phyloP scores from a whole-genome alignment of 306 rosid genomes.

The Vigna unguiculata region DNA sequence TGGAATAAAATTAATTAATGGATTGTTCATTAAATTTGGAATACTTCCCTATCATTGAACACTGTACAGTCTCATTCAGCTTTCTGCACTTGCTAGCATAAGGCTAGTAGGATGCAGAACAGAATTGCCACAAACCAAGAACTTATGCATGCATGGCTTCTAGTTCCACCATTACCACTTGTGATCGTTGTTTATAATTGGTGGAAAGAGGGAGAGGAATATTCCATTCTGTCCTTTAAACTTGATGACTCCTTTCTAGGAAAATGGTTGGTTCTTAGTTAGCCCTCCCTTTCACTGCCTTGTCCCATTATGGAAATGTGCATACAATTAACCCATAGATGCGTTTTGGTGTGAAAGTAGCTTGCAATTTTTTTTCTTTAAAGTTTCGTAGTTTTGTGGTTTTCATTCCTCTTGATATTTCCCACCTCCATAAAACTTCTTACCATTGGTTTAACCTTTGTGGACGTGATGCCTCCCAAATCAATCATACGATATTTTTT shows the following conservation, averaged over 20 bases:
- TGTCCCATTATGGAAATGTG: constrained; percentile 39
- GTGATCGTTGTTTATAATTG: constrained; percentile 36
- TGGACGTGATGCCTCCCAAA: constrained; percentile 37
- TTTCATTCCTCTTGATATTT: constrained; percentile 41
- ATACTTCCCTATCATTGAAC: background rate
- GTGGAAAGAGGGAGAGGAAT: constrained; percentile 40
- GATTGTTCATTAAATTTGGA: constrained; percentile 19
- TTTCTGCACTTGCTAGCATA: constrained; percentile 35
- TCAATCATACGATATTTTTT: constrained; percentile 17
- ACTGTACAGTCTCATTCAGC: constrained; percentile 9
- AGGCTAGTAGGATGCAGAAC: constrained; percentile 23
- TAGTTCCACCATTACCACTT: constrained; percentile 26
- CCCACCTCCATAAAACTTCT: constrained; percentile 3
- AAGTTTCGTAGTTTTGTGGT: constrained; percentile 36
- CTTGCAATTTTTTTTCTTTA: constrained; percentile 19
- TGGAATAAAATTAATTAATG: background rate
- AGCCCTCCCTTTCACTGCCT: constrained; percentile 27
- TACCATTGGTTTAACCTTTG: constrained; percentile 33
- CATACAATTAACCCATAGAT: constrained; percentile 2
- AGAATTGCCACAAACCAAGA: constrained; percentile 38
- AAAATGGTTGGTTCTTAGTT: constrained; percentile 42
- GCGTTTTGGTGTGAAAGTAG: constrained; percentile 31
- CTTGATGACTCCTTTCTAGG: constrained; percentile 27
- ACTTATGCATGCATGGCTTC: constrained; percentile 22
- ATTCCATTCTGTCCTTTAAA: constrained; percentile 35